Percentiles rank a stretch among this genome's conserved stretches.
Conservation (phyloP, 768 basidiomycete genomes). For the Tylopilus sp. region DNA sequence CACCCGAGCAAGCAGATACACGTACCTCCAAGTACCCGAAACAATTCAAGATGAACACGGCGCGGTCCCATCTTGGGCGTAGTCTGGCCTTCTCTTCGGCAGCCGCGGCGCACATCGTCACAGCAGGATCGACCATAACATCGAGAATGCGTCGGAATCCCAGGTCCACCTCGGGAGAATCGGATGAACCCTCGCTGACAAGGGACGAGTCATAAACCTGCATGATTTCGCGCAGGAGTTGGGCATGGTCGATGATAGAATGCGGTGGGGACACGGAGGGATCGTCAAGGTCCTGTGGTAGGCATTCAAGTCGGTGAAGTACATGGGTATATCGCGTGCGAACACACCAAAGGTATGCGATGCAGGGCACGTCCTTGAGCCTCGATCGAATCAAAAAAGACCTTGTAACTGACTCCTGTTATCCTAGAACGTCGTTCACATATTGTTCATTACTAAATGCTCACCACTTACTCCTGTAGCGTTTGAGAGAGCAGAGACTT, state of each 20-base stretch:
- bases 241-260: conserved; percentile 75
- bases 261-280: conserved; percentile 69
- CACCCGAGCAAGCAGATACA: conserved; percentile 3
- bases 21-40: conserved; percentile 76
- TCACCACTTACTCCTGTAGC: conserved; percentile 64
- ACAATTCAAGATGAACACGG: conserved; percentile 85
- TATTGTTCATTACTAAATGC: neutral
- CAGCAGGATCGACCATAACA: conserved; percentile 78
- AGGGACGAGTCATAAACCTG: conserved; percentile 84
- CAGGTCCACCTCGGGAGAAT: conserved; percentile 8
- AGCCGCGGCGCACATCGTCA: conserved; percentile 68
- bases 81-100: conserved; percentile 60
- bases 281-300: conserved; percentile 60
- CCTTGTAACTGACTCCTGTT: conserved; percentile 72
- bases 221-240: conserved; percentile 87
- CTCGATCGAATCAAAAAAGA: conserved; percentile 87
- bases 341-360: conserved; percentile 52
- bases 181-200: conserved; percentile 45
- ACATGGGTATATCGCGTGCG: too few species aligned
- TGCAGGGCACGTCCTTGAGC: conserved; percentile 70
- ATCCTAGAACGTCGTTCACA: conserved; percentile 46
- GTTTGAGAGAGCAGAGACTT: conserved; percentile 73
- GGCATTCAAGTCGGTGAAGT: neutral
- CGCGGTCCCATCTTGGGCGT: conserved; percentile 70
- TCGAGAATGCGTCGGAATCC: conserved; percentile 55